These are phyloP conservation scores for Talaromyces sp. DNA, from an alignment of 2,329 filamentous ascomycete genomes.

Conservation along the genomic window DNA sequence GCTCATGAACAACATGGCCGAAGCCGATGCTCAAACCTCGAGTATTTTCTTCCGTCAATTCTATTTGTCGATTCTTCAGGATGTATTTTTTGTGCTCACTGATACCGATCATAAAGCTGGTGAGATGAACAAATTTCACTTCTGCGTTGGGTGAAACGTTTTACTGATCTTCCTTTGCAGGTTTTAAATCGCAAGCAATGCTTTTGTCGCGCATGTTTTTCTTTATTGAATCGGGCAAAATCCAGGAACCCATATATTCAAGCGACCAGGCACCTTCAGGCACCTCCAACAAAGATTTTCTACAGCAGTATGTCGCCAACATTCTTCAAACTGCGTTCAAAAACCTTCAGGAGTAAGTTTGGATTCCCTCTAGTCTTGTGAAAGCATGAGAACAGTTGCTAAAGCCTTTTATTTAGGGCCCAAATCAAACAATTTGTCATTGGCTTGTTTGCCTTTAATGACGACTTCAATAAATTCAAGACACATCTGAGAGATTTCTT, in stretches of 20 bases:
- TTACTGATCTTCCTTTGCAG: slow-evolving; percentile 21
- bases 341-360: slow-evolving; percentile 78
- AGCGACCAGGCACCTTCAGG: slow-evolving; percentile 76
- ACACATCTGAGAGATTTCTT: slow-evolving; percentile 93
- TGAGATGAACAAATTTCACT: slow-evolving; percentile 21
- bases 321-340: slow-evolving; percentile 86
- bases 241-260: slow-evolving; percentile 85
- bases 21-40: slow-evolving; percentile 77
- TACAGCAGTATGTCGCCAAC: slow-evolving; percentile 79
- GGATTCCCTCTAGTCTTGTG: slow-evolving; percentile 1
- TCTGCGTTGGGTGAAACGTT: not conserved
- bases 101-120: slow-evolving; percentile 97
- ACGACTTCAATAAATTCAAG: slow-evolving; percentile 90
- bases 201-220: slow-evolving; percentile 93
- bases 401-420: slow-evolving; percentile 45
- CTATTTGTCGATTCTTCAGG: slow-evolving; percentile 90
- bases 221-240: slow-evolving; percentile 84
- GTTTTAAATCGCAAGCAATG: slow-evolving; percentile 96
- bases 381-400: not conserved
- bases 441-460: slow-evolving; percentile 81
- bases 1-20: slow-evolving; percentile 94
- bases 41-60: slow-evolving; percentile 98
- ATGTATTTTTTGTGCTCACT: slow-evolving; percentile 96
- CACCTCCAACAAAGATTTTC: slow-evolving; percentile 85
- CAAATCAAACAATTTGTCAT: slow-evolving; percentile 91